phyloP scores from a whole-genome alignment of 176 grass and related monocot genomes.

The Microstegium vimineum region DNA sequence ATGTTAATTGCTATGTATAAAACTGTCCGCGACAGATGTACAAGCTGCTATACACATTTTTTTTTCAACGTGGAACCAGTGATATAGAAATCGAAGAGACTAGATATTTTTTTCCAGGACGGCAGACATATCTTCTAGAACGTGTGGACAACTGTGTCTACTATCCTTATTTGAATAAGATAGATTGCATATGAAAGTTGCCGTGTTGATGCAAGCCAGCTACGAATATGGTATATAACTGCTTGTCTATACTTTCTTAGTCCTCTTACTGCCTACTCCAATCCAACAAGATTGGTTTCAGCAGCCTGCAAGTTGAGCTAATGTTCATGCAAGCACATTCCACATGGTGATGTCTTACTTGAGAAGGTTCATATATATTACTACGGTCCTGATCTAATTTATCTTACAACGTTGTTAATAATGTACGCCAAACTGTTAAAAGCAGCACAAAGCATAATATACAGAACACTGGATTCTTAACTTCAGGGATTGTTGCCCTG shows the following conservation, averaged over 20 bases:
- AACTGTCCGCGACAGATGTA: no score
- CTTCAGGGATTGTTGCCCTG: not conserved
- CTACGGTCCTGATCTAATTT: not conserved
- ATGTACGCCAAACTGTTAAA: not conserved
- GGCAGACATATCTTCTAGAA: conserved; percentile 11
- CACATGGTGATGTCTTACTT: not conserved
- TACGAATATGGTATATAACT: not conserved
- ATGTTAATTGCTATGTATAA: no score
- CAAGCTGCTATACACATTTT: no score
- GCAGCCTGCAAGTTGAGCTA: not conserved
- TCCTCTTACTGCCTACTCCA: not conserved
- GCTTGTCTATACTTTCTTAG: no score
- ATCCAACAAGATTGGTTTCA: not conserved
- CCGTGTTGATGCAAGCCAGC: not conserved
- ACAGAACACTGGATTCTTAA: not conserved
- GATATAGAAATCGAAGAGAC: no score
- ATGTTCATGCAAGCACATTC: not conserved
- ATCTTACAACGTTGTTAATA: not conserved
- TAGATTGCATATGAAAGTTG: not conserved
- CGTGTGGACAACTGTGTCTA: not conserved
- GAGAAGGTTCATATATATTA: not conserved
- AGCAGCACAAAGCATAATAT: not conserved
- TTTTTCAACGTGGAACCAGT: no score
- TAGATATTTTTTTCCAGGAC: no score
- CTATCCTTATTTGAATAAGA: not conserved